Evolutionary conservation across 805 yeast species (phyloP).

Genomic region (Candida michaelii): DNA sequence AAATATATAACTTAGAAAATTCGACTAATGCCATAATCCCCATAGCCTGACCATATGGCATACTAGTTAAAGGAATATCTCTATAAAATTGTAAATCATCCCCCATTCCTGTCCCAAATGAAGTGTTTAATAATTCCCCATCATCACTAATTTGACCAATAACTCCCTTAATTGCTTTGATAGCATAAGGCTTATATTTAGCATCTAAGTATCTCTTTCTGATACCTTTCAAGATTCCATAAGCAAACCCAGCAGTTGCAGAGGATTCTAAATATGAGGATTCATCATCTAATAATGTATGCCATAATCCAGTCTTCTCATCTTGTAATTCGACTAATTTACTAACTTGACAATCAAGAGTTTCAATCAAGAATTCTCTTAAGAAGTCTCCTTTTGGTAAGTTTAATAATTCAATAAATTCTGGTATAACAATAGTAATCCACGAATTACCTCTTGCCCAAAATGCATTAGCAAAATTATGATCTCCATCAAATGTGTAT

Average conservation of each 20-base stretch:
- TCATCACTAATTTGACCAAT: conserved; percentile 23
- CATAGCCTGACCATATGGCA: conserved; percentile 40
- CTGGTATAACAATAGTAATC: conserved; percentile 38
- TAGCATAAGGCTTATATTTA: conserved; percentile 24
- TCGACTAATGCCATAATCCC: conserved; percentile 38
- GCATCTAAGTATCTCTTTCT: conserved; percentile 24
- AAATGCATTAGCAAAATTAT: conserved; percentile 25
- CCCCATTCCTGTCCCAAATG: conserved; percentile 39
- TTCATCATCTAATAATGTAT: conserved; percentile 31
- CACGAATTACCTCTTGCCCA: conserved; percentile 41
- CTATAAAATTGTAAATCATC: conserved; percentile 29
- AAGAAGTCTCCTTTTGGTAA: conserved; percentile 26
- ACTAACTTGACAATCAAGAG: conserved; percentile 29
- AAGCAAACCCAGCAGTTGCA: conserved; percentile 38
- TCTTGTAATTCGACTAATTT: conserved; percentile 27
- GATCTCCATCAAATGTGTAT: conserved; percentile 27
- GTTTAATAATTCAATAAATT: conserved; percentile 29
- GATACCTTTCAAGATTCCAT: conserved; percentile 32
- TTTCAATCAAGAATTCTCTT: conserved; percentile 25
- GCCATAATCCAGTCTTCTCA: conserved; percentile 29
- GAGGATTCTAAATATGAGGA: conserved; percentile 30
- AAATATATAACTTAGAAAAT: conserved; percentile 21
- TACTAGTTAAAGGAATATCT: conserved; percentile 32
- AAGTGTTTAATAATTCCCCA: conserved; percentile 34
- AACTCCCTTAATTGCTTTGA: conserved; percentile 32